These are phyloP conservation scores for Tricholoma matsutake DNA, from an alignment of 768 basidiomycete species.

Conservation along the genomic window DNA sequence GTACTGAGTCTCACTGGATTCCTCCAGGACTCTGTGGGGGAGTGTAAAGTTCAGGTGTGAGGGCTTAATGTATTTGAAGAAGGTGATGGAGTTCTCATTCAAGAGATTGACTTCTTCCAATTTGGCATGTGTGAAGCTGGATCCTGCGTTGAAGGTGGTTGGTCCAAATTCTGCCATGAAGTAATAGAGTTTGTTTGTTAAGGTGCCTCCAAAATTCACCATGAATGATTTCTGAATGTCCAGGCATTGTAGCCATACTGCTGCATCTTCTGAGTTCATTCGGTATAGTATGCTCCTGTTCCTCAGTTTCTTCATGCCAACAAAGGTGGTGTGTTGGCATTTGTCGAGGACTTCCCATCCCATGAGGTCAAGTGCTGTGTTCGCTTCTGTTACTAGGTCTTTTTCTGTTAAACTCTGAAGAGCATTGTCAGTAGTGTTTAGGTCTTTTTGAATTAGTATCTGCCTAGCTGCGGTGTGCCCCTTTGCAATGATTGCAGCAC, in stretches of 20 bases:
- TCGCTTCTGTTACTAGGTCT: no score
- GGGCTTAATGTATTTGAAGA: constrained; percentile 26
- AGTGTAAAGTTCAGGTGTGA: no score
- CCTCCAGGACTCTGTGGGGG: no score
- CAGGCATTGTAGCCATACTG: neutral
- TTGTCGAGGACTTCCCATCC: neutral
- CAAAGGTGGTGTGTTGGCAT: neutral
- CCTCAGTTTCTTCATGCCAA: neutral
- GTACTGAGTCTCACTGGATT: no score
- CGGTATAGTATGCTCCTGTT: neutral
- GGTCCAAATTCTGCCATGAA: no score
- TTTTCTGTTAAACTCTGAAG: neutral
- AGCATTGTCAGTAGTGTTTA: neutral
- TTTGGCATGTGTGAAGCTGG: no score
- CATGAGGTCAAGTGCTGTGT: no score
- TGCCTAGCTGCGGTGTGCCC: neutral
- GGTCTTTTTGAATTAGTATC: neutral
- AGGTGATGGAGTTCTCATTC: neutral
- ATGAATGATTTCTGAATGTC: neutral
- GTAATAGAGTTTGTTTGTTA: no score
- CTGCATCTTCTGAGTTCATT: neutral
- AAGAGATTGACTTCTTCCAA: constrained; percentile 15
- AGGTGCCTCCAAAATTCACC: neutral
- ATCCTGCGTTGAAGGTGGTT: no score
- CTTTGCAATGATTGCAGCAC: neutral